A percentile compares a stretch with the other conserved stretches of the same genome.
Evolutionary conservation across 805 yeast species (phyloP).

Genomic region (Zygosaccharomyces bailii): DNA sequence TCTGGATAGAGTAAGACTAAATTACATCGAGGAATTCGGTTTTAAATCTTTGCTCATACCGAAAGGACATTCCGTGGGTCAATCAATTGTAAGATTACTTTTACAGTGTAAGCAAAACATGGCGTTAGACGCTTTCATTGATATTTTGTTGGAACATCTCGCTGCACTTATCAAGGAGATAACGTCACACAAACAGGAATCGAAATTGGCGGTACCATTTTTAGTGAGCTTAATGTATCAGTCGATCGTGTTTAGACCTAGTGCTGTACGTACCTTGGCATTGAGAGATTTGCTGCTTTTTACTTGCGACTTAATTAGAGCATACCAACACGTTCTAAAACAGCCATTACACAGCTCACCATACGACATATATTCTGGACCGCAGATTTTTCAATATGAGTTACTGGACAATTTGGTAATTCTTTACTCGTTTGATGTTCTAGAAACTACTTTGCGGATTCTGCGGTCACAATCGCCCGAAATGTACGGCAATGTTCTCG

Average conservation of each 20-base stretch:
- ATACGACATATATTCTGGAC: slow-evolving; percentile 26
- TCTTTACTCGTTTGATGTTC: slow-evolving; percentile 50
- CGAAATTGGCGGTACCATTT: slow-evolving; percentile 49
- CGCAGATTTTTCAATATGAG: slow-evolving; percentile 43
- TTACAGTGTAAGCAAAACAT: slow-evolving; percentile 18
- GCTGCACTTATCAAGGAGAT: slow-evolving; percentile 32
- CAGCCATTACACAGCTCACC: slow-evolving; percentile 23
- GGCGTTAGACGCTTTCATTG: slow-evolving; percentile 28
- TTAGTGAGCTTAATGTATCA: slow-evolving; percentile 55
- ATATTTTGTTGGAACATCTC: slow-evolving; percentile 23
- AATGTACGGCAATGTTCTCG: slow-evolving; percentile 22
- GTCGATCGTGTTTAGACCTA: slow-evolving; percentile 55
- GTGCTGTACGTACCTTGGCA: slow-evolving; percentile 48
- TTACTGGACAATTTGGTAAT: slow-evolving; percentile 50
- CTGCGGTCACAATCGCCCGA: slow-evolving; percentile 20
- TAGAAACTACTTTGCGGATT: slow-evolving; percentile 45
- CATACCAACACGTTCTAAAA: slow-evolving; percentile 27
- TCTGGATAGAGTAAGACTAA: slow-evolving; percentile 22
- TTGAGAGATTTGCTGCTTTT: slow-evolving; percentile 34
- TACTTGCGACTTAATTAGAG: slow-evolving; percentile 28
- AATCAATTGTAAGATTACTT: slow-evolving; percentile 19
- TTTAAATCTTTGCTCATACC: slow-evolving; percentile 19
- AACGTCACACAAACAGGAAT: slow-evolving; percentile 24
- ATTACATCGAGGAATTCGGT: slow-evolving; percentile 16
- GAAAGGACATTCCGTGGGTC: slow-evolving; percentile 27